These are phyloP conservation scores for Penicillium decumbens DNA, from an alignment of 2,329 filamentous ascomycete genomes.

Conservation along the genomic window DNA sequence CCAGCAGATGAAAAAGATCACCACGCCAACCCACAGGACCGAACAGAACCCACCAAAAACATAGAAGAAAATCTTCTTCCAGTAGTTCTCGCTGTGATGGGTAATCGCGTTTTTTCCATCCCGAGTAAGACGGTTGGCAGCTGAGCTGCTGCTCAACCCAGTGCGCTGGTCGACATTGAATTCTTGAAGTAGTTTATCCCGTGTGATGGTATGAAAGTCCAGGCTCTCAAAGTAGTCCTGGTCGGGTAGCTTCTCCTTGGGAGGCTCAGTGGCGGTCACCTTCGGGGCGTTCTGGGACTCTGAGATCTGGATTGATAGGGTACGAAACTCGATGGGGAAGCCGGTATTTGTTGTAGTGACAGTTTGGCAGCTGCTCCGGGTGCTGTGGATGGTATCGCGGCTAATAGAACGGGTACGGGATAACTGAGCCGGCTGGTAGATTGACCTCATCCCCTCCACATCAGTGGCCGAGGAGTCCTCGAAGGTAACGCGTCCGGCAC, in stretches of 20 bases:
- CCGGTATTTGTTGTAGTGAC: constrained; percentile 15
- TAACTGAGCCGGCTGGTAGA: constrained; percentile 17
- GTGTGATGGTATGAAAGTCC: constrained; percentile 62
- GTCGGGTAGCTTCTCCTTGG: constrained; percentile 17
- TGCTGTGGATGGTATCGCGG: constrained; percentile 20
- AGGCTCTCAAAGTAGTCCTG: constrained; percentile 54
- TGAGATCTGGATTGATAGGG: constrained; percentile 38
- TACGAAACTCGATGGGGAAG: constrained; percentile 37
- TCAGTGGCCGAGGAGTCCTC: constrained; percentile 11
- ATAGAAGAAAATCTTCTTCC: constrained; percentile 60
- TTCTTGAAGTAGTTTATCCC: constrained; percentile 55
- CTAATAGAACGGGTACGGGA: constrained; percentile 20
- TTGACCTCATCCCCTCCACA: constrained; percentile 13
- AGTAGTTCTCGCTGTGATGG: constrained; percentile 58
- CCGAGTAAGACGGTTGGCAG: constrained; percentile 53
- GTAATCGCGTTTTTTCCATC: constrained; percentile 66
- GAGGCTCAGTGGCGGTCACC: constrained; percentile 13
- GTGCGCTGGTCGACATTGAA: constrained; percentile 55
- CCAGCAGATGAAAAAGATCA: constrained; percentile 75
- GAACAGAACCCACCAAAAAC: constrained; percentile 77
- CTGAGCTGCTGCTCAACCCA: constrained; percentile 59
- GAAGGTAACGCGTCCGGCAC: constrained; percentile 20
- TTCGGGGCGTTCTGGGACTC: constrained; percentile 35
- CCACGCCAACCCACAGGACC: constrained; percentile 63
- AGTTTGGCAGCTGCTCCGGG: constrained; percentile 8